phyloP scores from a whole-genome alignment of 352 stramenopile genomes.

The Globisporangium radiosum region DNA sequence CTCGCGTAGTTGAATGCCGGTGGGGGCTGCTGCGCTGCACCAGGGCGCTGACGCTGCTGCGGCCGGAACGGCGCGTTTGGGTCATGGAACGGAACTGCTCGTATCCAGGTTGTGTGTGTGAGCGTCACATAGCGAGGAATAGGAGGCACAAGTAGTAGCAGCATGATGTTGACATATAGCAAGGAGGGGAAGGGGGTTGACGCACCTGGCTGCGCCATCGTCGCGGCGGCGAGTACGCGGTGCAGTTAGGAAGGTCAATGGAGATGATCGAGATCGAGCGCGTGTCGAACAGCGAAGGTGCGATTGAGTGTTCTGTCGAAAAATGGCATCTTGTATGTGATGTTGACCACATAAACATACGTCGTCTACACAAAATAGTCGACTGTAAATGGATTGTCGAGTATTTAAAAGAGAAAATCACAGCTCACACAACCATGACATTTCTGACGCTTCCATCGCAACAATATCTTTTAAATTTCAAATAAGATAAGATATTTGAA shows the following conservation, averaged over 20 bases:
- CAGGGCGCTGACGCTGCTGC: slow-evolving; percentile 33
- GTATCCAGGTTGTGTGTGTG: neutral
- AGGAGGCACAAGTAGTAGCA: neutral
- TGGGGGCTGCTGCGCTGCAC: slow-evolving; percentile 14
- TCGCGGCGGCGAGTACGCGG: neutral
- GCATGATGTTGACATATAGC: neutral
- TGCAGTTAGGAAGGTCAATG: neutral
- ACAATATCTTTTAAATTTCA: too few relatives aligned
- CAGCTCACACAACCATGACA: too few relatives aligned
- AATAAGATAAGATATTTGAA: too few relatives aligned
- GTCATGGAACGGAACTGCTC: slow-evolving; percentile 50
- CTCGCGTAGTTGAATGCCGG: slow-evolving; percentile 9
- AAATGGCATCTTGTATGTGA: too few relatives aligned
- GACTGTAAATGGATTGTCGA: too few relatives aligned
- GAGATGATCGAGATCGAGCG: neutral
- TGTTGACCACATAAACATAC: too few relatives aligned
- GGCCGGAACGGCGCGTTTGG: slow-evolving; percentile 32
- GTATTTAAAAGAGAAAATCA: too few relatives aligned
- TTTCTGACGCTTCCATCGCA: too few relatives aligned
- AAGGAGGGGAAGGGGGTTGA: neutral
- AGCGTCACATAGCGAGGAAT: neutral
- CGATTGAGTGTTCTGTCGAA: too few relatives aligned
- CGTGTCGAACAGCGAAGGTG: too few relatives aligned
- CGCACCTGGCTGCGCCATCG: slow-evolving; percentile 29
- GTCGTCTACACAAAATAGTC: too few relatives aligned